These are phyloP conservation scores for Rhododendron williamsianum DNA, from an alignment of 148 eudicot species.

Conservation along the genomic window DNA sequence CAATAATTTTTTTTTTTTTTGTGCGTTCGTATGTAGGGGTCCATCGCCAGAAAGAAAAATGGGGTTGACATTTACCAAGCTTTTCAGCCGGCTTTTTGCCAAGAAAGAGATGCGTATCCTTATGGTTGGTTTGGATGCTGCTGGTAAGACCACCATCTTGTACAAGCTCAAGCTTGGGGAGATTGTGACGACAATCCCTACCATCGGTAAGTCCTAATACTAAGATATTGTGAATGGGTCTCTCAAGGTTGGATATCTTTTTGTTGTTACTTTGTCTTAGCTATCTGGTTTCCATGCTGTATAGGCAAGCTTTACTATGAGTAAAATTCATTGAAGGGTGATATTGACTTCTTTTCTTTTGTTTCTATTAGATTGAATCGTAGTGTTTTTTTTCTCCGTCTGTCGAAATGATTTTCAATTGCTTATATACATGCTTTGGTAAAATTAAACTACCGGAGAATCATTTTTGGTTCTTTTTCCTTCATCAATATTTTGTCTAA, in stretches of 20 bases:
- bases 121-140: conserved; percentile 72
- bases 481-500: background rate
- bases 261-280: background rate
- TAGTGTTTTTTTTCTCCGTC: background rate
- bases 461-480: background rate
- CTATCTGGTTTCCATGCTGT: background rate
- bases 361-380: background rate
- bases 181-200: conserved; percentile 67
- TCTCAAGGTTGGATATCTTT: background rate
- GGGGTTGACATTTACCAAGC: conserved; percentile 68
- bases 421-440: background rate
- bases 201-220: conserved; percentile 44
- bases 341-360: background rate
- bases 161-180: conserved; percentile 79
- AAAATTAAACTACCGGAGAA: background rate
- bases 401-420: background rate
- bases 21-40: conserved; percentile 6
- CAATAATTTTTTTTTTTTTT: background rate
- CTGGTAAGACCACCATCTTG: conserved; percentile 72
- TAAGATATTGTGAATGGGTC: background rate
- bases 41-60: conserved; percentile 18
- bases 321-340: background rate
- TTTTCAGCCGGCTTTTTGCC: conserved; percentile 64
- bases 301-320: background rate
- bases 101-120: conserved; percentile 73